Evolutionary conservation across 208 protist species (phyloP), one percentile per base, ranked within the genome.

Genomic region (Angomonas deanei): DNA sequence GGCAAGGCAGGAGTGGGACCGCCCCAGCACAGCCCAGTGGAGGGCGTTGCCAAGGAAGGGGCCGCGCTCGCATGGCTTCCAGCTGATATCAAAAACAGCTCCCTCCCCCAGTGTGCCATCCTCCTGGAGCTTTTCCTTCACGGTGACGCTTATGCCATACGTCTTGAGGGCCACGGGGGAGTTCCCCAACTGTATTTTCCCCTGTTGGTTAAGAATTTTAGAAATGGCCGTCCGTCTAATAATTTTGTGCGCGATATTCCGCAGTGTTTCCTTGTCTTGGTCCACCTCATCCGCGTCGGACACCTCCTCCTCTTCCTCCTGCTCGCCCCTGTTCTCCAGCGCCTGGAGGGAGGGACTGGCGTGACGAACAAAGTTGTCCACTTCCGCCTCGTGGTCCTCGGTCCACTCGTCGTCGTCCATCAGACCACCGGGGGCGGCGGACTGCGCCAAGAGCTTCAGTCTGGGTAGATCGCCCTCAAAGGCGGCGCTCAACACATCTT

Each of bases 11-110:
- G 65, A 66, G 57, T 91, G 84, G 4, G 68, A 72, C 31, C 84
- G 75, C 21, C 77, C 81, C 4, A 91, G 68, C 27, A 88, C 82
- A 0, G 87, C 87, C 84, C 87, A 94, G 68, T 91, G 87, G 52
- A 94, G 75, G 27, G 88, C 84, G 0, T 67, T 70, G 4, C 82
- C 88, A 0, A 57, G 56, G 57, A 76, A 84, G 24, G 54, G 39
- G 48, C 84, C 89, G 21, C 74, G 60, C 56, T 75, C 70, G 65
- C 74, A 84, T n/a, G 79, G 72, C 74, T 86, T 81, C 78, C 83
- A 91, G 15, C 69, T 23, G 46, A 75, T 67, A 2, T 58, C 48
- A 19, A 88, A 58, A 1, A 13, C 13, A 6, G 57, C 26, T 1
- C 10, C 34, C 27, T 32, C 52, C 48, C 38, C 27, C 24, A 54